phyloP scores from a whole-genome alignment of 2,329 filamentous ascomycete genomes.

The Colletotrichum eleusines region DNA sequence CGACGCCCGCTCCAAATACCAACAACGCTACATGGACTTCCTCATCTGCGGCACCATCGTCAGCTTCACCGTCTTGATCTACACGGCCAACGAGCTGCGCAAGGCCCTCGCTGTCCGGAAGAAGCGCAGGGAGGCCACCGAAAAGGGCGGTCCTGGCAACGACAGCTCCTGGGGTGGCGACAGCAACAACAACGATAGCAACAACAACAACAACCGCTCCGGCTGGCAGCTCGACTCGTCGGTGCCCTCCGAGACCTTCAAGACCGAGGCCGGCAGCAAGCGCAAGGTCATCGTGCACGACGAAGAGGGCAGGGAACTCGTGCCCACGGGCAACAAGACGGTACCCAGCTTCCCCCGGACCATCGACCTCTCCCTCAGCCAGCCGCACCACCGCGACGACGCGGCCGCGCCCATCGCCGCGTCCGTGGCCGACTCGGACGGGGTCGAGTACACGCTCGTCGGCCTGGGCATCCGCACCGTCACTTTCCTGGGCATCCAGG shows the following conservation, averaged over 20 bases:
- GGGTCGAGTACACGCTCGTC: constrained; percentile 84
- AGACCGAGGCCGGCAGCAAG: constrained; percentile 61
- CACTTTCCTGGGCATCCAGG: constrained; percentile 88
- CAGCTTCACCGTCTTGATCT: constrained; percentile 63
- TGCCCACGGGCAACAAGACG: constrained; percentile 84
- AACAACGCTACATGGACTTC: constrained; percentile 63
- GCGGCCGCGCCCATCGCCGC: constrained; percentile 53
- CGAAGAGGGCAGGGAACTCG: constrained; percentile 77
- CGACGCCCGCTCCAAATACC: constrained; percentile 61
- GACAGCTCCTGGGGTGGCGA: not conserved
- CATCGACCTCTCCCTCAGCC: constrained; percentile 69
- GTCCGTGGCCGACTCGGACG: constrained; percentile 56
- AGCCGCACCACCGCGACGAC: constrained; percentile 38
- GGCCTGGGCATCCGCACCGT: constrained; percentile 91
- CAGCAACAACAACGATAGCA: not conserved
- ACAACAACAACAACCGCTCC: not conserved
- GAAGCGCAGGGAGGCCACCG: constrained; percentile 39
- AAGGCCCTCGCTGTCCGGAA: constrained; percentile 53
- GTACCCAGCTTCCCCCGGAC: constrained; percentile 83
- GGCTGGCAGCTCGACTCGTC: constrained; percentile 57
- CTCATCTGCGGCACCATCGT: constrained; percentile 63
- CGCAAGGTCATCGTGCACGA: constrained; percentile 73
- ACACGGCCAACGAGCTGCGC: constrained; percentile 66
- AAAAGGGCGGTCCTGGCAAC: constrained; percentile 23
- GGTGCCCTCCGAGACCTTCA: constrained; percentile 60